Conservation (phyloP, 1,139 yeast genomes). For the Kurtzmaniella natalensis region DNA sequence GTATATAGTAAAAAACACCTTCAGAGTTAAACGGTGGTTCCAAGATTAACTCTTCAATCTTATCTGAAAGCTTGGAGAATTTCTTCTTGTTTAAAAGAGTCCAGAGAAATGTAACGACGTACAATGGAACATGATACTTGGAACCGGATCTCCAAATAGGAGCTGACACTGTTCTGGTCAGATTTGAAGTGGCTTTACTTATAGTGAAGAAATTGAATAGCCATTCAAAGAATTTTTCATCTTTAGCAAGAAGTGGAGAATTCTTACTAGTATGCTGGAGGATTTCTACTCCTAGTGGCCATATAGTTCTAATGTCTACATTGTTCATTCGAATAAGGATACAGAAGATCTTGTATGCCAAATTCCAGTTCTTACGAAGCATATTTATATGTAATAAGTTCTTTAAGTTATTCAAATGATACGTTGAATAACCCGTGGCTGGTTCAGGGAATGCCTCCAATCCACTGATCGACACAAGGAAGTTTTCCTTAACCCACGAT, state of each 20-base stretch:
- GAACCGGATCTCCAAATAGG: conserved; percentile 41
- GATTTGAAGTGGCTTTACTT: conserved; percentile 8
- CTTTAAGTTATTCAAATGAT: conserved; percentile 29
- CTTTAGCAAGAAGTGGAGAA: conserved; percentile 12
- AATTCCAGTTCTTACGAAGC: conserved; percentile 46
- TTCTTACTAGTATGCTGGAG: conserved; percentile 9
- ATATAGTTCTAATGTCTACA: conserved; percentile 49
- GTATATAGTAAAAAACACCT: conserved; percentile 36
- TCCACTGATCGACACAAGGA: conserved; percentile 24
- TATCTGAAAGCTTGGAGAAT: conserved; percentile 21
- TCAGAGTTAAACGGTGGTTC: conserved; percentile 44
- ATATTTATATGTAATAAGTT: conserved; percentile 35
- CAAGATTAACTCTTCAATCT: conserved; percentile 36
- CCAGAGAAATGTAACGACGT: conserved; percentile 36
- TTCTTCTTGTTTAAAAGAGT: conserved; percentile 24
- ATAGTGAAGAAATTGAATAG: conserved; percentile 24
- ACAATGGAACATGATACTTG: conserved; percentile 32
- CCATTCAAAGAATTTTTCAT: conserved; percentile 35
- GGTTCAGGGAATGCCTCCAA: conserved; percentile 20
- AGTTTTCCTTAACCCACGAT: conserved; percentile 20
- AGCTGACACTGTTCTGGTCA: conserved; percentile 18
- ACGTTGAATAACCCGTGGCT: conserved; percentile 12
- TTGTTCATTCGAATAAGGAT: conserved; percentile 42
- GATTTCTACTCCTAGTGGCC: conserved; percentile 55
- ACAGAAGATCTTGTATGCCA: conserved; percentile 51